These are phyloP conservation scores for Backusella mclennaniae DNA, from an alignment of 192 early-diverging fungal species.

Conservation along the genomic window DNA sequence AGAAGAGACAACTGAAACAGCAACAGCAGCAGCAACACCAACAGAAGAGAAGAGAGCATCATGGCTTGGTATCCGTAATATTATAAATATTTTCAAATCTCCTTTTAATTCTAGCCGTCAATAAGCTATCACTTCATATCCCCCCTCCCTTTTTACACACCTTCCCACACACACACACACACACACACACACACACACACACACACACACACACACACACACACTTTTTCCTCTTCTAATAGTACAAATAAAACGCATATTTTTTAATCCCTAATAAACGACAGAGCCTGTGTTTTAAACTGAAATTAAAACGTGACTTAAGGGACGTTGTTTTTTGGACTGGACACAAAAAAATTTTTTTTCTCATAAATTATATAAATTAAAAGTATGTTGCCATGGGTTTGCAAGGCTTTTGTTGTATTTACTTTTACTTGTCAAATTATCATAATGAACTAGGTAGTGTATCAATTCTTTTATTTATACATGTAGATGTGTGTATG, in stretches of 20 bases:
- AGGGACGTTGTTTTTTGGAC: not conserved
- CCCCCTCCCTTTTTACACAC: not conserved
- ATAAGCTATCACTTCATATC: not conserved
- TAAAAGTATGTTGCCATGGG: not conserved
- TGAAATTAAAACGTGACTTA: slow-evolving; percentile 3
- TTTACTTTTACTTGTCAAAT: not conserved
- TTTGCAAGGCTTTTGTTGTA: not conserved
- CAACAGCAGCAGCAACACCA: not conserved
- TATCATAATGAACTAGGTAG: not conserved
- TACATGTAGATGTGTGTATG: not conserved
- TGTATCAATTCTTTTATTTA: not conserved
- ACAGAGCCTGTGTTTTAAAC: not conserved
- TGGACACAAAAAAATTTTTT: not conserved
- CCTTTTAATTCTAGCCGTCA: not conserved
- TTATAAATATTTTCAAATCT: not conserved
- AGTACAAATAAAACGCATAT: not conserved
- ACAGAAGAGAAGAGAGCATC: not conserved
- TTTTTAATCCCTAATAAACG: not conserved
- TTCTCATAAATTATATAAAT: not conserved
- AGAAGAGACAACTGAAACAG: not conserved
- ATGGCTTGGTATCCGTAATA: not conserved
- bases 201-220: not conserved
- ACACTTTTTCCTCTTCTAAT: not conserved
- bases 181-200: not conserved
- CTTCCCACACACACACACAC: not conserved